These are phyloP conservation scores for Monosporascus sp. DNA, from an alignment of 2,329 filamentous ascomycete species.

Conservation along the genomic window DNA sequence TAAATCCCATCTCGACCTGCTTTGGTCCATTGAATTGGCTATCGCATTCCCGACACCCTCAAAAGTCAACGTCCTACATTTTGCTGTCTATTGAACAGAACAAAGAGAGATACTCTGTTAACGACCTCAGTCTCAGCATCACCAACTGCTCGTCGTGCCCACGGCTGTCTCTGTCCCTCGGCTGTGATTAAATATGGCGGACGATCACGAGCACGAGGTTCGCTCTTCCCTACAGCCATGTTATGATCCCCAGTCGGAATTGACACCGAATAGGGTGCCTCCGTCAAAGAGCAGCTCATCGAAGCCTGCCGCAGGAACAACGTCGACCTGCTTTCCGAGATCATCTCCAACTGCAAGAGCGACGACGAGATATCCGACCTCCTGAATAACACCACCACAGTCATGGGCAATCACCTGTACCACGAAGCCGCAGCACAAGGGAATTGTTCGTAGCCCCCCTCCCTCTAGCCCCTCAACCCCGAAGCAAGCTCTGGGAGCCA, in stretches of 20 bases:
- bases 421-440: conserved; percentile 84
- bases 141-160: background rate
- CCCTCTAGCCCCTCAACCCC: background rate
- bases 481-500: no score
- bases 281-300: conserved; percentile 76
- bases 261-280: conserved; percentile 61
- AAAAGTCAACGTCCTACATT: no score
- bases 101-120: background rate
- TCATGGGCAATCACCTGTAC: conserved; percentile 82
- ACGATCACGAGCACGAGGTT: conserved; percentile 29
- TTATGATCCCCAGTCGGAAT: background rate
- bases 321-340: conserved; percentile 72
- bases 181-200: conserved; percentile 20
- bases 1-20: background rate
- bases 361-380: conserved; percentile 66
- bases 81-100: no score
- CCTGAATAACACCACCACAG: conserved; percentile 80
- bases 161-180: conserved; percentile 3
- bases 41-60: background rate
- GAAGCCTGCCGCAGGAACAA: conserved; percentile 94
- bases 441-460: conserved; percentile 59
- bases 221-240: background rate
- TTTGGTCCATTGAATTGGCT: background rate
- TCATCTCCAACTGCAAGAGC: conserved; percentile 56
- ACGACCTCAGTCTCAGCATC: background rate